These are phyloP conservation scores for Pseudogymnoascus sp. DNA, from an alignment of 2,329 filamentous ascomycete species.

Conservation along the genomic window DNA sequence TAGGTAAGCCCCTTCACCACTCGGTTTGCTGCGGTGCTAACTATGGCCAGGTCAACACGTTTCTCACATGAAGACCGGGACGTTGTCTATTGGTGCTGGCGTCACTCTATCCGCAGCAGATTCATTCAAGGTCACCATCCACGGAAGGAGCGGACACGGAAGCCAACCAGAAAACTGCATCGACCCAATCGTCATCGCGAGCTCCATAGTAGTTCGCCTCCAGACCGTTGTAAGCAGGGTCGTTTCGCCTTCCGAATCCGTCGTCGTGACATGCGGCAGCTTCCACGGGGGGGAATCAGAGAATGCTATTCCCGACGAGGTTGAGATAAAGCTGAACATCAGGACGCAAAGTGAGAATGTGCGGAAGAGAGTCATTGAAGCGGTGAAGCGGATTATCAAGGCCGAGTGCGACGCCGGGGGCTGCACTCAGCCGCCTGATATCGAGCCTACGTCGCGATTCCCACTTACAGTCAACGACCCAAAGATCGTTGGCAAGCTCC, in stretches of 20 bases:
- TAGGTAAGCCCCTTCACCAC: slow-evolving; percentile 22
- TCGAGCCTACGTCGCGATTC: not conserved
- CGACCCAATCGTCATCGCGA: slow-evolving; percentile 54
- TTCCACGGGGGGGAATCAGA: slow-evolving; percentile 54
- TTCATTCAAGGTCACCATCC: slow-evolving; percentile 46
- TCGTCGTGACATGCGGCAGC: slow-evolving; percentile 52
- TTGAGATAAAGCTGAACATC: slow-evolving; percentile 50
- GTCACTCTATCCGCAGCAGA: slow-evolving; percentile 40
- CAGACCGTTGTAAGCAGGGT: slow-evolving; percentile 54
- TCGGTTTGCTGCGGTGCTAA: not conserved
- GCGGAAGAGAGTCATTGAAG: slow-evolving; percentile 27
- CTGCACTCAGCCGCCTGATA: not conserved
- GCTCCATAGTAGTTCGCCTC: slow-evolving; percentile 49
- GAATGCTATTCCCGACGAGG: slow-evolving; percentile 53
- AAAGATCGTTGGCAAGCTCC: not conserved
- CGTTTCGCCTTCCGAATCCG: slow-evolving; percentile 46
- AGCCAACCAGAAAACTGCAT: slow-evolving; percentile 49
- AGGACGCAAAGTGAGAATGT: slow-evolving; percentile 41
- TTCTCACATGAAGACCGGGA: not conserved
- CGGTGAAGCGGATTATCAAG: slow-evolving; percentile 48
- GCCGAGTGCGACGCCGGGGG: slow-evolving; percentile 44
- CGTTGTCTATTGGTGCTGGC: not conserved
- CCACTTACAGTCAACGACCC: slow-evolving; percentile 12
- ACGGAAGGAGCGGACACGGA: slow-evolving; percentile 53
- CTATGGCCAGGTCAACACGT: slow-evolving; percentile 42